These are phyloP conservation scores for Phoma sp. DNA, from an alignment of 2,329 filamentous ascomycete genomes.

Conservation along the genomic window DNA sequence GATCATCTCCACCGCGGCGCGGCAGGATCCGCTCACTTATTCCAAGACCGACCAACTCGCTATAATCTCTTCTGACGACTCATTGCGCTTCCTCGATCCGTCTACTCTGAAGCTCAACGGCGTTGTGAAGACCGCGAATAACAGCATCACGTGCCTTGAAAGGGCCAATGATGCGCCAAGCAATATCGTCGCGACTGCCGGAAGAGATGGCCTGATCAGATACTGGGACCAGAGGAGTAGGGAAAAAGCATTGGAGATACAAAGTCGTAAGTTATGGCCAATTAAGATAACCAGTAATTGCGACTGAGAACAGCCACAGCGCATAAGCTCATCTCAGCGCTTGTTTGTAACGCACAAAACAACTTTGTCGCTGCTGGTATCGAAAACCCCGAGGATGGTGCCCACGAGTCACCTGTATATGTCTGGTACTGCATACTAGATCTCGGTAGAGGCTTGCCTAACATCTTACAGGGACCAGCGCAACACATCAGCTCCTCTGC, in stretches of 20 bases:
- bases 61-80: conserved; percentile 72
- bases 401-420: conserved; percentile 46
- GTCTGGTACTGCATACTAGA: conserved; percentile 36
- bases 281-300: not conserved
- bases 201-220: conserved; percentile 71
- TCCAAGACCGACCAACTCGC: conserved; percentile 54
- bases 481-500: conserved; percentile 44
- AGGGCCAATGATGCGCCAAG: conserved; percentile 58
- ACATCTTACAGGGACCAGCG: conserved; percentile 47
- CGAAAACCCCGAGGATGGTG: conserved; percentile 65
- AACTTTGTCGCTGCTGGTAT: conserved; percentile 74
- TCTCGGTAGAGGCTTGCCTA: not conserved
- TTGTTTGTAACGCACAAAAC: conserved; percentile 64
- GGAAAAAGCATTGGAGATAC: conserved; percentile 51
- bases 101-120: conserved; percentile 58
- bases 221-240: conserved; percentile 69
- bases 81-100: conserved; percentile 70
- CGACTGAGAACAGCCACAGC: conserved; percentile 46
- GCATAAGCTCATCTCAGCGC: conserved; percentile 63
- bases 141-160: conserved; percentile 68
- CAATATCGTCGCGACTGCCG: conserved; percentile 69
- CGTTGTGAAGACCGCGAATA: conserved; percentile 60
- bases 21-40: conserved; percentile 41
- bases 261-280: conserved; percentile 34
- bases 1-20: conserved; percentile 41